Evolutionary conservation across 2,329 filamentous ascomycete species (phyloP), one percentile per base, ranked within the genome.

Genomic region (Cladophialophora chaetospira): DNA sequence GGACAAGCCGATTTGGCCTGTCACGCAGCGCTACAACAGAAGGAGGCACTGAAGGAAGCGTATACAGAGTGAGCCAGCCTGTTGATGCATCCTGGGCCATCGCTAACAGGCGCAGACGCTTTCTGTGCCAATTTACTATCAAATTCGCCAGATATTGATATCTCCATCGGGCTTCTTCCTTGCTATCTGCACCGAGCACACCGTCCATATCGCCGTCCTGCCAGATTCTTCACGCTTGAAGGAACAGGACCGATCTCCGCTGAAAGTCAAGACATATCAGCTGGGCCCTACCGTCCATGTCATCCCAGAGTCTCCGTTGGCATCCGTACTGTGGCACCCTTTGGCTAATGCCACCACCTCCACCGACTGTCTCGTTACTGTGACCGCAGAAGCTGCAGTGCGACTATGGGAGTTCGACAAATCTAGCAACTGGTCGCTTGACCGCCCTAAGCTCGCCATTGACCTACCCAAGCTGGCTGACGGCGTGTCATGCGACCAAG

Each of bases 211-310:
- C 65, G 87, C 89, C 54, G 78, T 92, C n/a, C 79, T 97, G 3
- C 93, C 93, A 23, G 88, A 95, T 64, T 79, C 88, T 0, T 85
- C 88, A 6, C 87, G 92, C 67, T 83, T 97, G 28, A 85, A 84
- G 13, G 82, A 84, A 57, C 79, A 82, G 43, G 89, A 93, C 67
- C 78, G 75, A 44, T 79, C 82, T 8, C 84, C 87, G 4, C 79
- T 96, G 67, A 89, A 89, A 68, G 80, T 92, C 26, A 95, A 90
- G 72, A 90, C 90, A 51, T 95, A 90, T 75, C 93, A 93, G 17
- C 80, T 97, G n/a, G 93, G 93, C 1, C 91, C 92, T 26, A 95
- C 91, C 2, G 91, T 88, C 3, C 93, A 97, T 72, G 91, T 97
- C 46, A 87, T 92, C 47, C 90, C 93, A 44, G 87, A 91, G 63